Base-by-base conservation (phyloP, 2,329 filamentous ascomycete genomes). In the Chrysoporthe puriensis region DNA sequence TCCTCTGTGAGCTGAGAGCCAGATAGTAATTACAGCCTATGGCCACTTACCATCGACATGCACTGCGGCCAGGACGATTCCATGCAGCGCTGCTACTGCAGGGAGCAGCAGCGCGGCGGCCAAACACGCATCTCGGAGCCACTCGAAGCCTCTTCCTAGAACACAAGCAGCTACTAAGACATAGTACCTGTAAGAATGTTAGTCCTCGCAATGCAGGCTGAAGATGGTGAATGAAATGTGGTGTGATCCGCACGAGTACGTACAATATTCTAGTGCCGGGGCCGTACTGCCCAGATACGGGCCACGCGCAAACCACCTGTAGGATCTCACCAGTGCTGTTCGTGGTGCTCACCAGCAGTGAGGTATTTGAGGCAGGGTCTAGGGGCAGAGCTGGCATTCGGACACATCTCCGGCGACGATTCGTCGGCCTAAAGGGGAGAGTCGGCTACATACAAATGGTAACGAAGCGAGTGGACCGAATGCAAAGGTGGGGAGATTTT, bases 71-170 rank as follows among this genome's bases (percentile, higher is more conserved):
- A 91, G 81, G 14, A 88, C 85, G 71, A 91, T 86, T 40, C 81
- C 86, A 70, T 91, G 89, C 4, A 91, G 73, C 8, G 89, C 86
- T 43, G 88, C 88, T 5, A 90, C 84, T 11, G 88, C 86, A 0
- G 89, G 89, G 56, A 91, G 81, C 46, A 90, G 79, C 71, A 89
- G 78, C 4, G 85, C 88, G 16, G 86, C 88, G 7, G 88, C 89
- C 46, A 91, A 77, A 74, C 86, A 90, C 13, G 89, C 86, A 71
- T 86, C 86, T 63, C 85, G 82, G 4, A 91, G 80, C 87, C 87
- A 90, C 75, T 87, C 84, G 40, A 79, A 77, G 71, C 86, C 88
- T 61, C 87, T 82, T n/a, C 86, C 88, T 60, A 91, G 76, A 3
- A 91, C 82, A 72, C 88, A 91, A 2, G 87, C 83, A 61, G 85